Evolutionary conservation across 2,329 filamentous ascomycete genomes (phyloP).

Genomic region (Cladosporium halotolerans): DNA sequence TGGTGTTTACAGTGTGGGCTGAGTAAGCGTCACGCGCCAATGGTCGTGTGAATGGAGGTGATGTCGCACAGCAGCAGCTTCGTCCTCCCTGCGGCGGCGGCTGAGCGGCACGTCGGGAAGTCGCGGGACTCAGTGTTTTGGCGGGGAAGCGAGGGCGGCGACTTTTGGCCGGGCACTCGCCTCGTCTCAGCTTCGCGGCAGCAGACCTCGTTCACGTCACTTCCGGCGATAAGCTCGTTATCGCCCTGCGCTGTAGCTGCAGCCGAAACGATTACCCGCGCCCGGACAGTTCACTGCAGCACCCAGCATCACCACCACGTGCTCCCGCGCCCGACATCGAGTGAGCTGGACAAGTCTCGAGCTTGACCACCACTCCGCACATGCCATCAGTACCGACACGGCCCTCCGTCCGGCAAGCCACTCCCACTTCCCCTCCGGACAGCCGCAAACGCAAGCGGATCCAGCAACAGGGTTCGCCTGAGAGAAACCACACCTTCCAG

Average conservation of each 20-base stretch:
- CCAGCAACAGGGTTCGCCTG: constrained; percentile 7
- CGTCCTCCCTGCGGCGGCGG: not conserved
- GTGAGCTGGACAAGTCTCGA: not conserved
- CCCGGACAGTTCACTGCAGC: not conserved
- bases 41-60: constrained; percentile 10
- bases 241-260: not conserved
- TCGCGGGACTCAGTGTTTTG: not conserved
- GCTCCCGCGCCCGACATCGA: not conserved
- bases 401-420: constrained; percentile 5
- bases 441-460: constrained; percentile 23
- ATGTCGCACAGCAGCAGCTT: not conserved
- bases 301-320: not conserved
- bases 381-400: constrained; percentile 7
- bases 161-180: not conserved
- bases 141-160: not conserved
- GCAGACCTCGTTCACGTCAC: not conserved
- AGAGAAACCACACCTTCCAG: constrained; percentile 14
- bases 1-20: not conserved
- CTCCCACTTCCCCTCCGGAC: constrained; percentile 12
- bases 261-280: not conserved
- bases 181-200: no score
- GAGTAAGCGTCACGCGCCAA: constrained; percentile 11
- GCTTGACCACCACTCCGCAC: not conserved
- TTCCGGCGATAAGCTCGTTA: not conserved
- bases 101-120: not conserved